phyloP scores from a whole-genome alignment of 75 land plant genomes.

The Cryptomeria japonica region DNA sequence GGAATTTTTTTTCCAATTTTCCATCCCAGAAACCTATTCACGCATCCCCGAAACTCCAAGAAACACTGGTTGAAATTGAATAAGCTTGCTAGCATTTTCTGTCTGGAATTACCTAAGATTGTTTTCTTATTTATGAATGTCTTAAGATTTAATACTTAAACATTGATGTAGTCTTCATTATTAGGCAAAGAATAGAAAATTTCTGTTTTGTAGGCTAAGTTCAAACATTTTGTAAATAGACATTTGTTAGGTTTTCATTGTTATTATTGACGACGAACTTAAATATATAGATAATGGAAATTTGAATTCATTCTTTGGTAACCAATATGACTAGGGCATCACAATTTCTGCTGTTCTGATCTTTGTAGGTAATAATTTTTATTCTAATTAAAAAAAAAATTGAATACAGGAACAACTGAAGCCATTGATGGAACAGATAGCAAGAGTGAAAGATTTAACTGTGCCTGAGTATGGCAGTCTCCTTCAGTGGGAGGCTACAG shows the following conservation, averaged over 20 bases:
- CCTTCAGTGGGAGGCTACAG: constrained; percentile 84
- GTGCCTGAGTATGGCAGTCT: constrained; percentile 87
- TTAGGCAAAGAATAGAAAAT: not conserved
- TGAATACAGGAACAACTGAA: constrained; percentile 73
- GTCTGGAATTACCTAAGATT: not conserved
- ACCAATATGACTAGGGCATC: not conserved
- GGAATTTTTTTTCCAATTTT: too few species aligned
- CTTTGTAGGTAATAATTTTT: not conserved
- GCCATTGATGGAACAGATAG: constrained; percentile 72
- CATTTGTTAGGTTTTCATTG: not conserved
- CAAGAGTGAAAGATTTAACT: constrained; percentile 76
- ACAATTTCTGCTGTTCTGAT: not conserved
- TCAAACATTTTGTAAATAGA: not conserved
- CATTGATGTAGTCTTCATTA: not conserved
- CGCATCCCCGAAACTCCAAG: too few species aligned
- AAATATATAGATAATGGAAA: not conserved
- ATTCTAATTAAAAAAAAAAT: not conserved
- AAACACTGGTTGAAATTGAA: not conserved
- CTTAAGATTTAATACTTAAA: not conserved
- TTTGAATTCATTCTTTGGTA: not conserved
- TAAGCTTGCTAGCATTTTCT: not conserved
- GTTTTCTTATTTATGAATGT: not conserved
- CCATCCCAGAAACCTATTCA: too few species aligned
- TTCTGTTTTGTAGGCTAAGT: not conserved
- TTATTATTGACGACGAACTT: not conserved